Base-by-base conservation (phyloP, 1,284 basidiomycete species). In the Grifola frondosa region DNA sequence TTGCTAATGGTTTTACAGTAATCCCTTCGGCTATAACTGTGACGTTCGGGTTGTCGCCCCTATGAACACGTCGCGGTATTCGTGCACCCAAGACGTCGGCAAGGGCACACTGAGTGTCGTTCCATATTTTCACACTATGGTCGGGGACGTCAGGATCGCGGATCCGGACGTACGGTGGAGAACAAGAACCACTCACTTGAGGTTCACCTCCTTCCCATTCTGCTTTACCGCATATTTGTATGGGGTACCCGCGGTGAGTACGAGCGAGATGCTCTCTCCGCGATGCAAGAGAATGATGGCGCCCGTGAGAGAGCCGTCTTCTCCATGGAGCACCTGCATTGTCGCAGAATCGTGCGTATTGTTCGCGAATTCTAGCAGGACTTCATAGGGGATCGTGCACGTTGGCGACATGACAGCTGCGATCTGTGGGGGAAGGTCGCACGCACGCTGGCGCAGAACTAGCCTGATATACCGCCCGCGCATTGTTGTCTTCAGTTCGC, bases 281-380 rank as follows among this genome's bases (percentile, higher is more conserved):
- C 43, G 32, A 42, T 56, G 53, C 23, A 64, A 35, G 30, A 54
- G 48, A 15, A 63, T 52, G 22, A 52, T 53, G 11, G 58, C 52
- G 4, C 59, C 60, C 5, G 53, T 40, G 26, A 44, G 52, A 4
- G 40, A 35, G 22, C 50, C 50, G 25, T 47, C 48, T 29, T 59
- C 57, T 23, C 44, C 30, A 16, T 53, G 52, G 20, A 60, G 46
- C 15, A 60, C 53, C 34, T 69, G 70, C 40, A 77, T 49, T 10
- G 63, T 68, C 11, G 57, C 64, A 15, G 63, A 45, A 29, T 63
- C 57, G 10, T 50, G 17, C 17, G 69, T 72, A 57, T 77, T 70
- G 63, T 78, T 79, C 23, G 57, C 58, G 53, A 78, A 60, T 51
- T 74, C 73, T 53, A 78, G 64, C 28, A 75, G 49, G 32, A 76